A percentile compares a stretch with the other conserved stretches of the same genome.
phyloP scores from a whole-genome alignment of 192 early-diverging fungal genomes.

The Piromyces sp. region DNA sequence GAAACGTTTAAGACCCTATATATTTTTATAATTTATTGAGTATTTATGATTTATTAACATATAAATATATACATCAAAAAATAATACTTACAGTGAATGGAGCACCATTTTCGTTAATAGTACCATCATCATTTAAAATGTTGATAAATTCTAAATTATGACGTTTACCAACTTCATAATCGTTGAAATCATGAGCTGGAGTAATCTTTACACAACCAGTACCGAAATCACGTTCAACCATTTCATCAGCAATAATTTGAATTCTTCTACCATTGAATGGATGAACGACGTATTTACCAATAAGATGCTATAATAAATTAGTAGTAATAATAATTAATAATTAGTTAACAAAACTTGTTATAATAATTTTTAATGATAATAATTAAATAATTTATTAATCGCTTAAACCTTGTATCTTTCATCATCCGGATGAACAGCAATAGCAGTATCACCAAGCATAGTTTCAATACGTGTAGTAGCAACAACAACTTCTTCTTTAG shows the following conservation, averaged over 20 bases:
- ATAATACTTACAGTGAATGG: conserved; percentile 34
- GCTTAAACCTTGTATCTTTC: conserved; percentile 60
- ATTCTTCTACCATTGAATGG: conserved; percentile 83
- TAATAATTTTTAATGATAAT: not conserved
- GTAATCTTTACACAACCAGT: conserved; percentile 99
- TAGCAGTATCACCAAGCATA: conserved; percentile 95
- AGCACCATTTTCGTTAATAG: conserved; percentile 77
- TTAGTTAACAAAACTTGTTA: not conserved
- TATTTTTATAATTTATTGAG: too few species aligned
- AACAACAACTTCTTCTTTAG: conserved; percentile 72
- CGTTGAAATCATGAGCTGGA: conserved; percentile 93
- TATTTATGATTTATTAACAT: too few species aligned
- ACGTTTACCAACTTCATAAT: conserved; percentile 90
- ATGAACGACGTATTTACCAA: conserved; percentile 83
- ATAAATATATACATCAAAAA: too few species aligned
- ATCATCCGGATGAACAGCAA: conserved; percentile 88
- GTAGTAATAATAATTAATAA: too few species aligned
- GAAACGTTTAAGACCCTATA: conserved; percentile 72
- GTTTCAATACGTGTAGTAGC: conserved; percentile 99
- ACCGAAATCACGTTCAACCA: conserved; percentile 82
- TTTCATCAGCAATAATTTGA: conserved; percentile 76
- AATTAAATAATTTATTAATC: not conserved
- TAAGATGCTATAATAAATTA: conserved; percentile 49
- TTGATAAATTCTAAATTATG: conserved; percentile 90
- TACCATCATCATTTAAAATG: conserved; percentile 92